Base-by-base conservation (phyloP, 148 eudicot genomes). In the Polygonum maritimum region DNA sequence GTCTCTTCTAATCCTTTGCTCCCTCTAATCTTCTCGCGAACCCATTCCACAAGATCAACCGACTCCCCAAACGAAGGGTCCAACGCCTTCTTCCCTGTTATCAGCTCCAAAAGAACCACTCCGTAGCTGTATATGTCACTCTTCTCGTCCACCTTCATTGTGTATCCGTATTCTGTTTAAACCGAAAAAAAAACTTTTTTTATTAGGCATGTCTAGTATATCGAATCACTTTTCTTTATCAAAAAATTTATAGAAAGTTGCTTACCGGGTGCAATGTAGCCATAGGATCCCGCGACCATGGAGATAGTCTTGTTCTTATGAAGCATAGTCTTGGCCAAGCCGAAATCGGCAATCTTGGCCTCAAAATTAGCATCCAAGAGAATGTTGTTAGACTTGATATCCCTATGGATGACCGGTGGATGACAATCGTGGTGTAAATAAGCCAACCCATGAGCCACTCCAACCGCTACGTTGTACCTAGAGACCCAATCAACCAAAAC, bases 101-200 rank as follows among this genome's bases (percentile, higher is more conserved):
- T 62, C 13, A 84, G 87, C 85, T 84, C 87, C 40, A 84, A 79
- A 10, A 85, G 82, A 36, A 85, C 85, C 18, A 85, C 87, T 41
- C 87, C 87, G 18, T 78, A 85, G 74, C 87, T 85, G 79, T 85
- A 85, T 52, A 82, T 80, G 80, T 85, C 87, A 63, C 87, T 85
- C 49, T 82, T 85, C 85, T 85, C 87, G n/a, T 85, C 87, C 14
- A 85, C 83, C 81, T 85, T 85, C n/a, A 85, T 80, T 48, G 83
- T 82, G 75, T 85, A 80, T 14, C 87, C 85, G 10, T 85, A 85
- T 69, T 82, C 85, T 85, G 87, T 67, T 4, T 22, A 9, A 60
- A 10, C 15, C 8, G 9, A 9, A 58, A 1, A 58, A 44, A 44
- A 44, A 44, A 44, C 47, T 44, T 44, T 7, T 44, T 7, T 9